A percentile compares a stretch with the other conserved stretches of the same genome.
phyloP scores from a whole-genome alignment of 148 eudicot species.

The Rhododendron ferrugineum region DNA sequence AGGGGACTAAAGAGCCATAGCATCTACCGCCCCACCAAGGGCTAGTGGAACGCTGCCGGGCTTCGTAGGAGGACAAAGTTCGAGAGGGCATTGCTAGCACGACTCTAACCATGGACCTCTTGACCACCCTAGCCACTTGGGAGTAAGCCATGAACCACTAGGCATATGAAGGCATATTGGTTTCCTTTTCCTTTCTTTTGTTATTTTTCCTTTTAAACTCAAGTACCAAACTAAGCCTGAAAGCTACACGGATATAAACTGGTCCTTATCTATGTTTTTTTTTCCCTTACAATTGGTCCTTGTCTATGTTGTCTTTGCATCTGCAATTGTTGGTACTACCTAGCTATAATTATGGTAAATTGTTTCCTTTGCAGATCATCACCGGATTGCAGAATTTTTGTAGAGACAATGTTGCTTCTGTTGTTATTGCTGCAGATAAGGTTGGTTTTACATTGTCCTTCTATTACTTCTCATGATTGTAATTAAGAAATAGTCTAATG shows the following conservation, averaged over 20 bases:
- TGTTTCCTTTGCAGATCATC: constrained; percentile 52
- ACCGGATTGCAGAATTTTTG: constrained; percentile 83
- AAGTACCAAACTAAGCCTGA: not conserved
- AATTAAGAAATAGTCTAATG: not conserved
- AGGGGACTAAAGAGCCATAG: no score
- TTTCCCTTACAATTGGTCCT: not conserved
- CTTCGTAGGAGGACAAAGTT: no score
- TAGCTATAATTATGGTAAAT: not conserved
- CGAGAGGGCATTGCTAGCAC: no score
- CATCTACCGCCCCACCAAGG: no score
- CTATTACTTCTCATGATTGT: not conserved
- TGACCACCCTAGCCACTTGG: no score
- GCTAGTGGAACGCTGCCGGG: no score
- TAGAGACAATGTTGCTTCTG: constrained; percentile 79
- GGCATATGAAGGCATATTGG: no score
- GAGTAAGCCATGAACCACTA: no score
- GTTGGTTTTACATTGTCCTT: constrained; percentile 22
- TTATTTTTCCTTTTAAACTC: not conserved
- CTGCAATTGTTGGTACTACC: not conserved
- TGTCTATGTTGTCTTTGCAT: not conserved
- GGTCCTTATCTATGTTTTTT: not conserved
- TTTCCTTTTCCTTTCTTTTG: not conserved
- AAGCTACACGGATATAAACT: not conserved
- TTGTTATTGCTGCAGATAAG: constrained; percentile 89
- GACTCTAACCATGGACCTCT: no score